phyloP scores from a whole-genome alignment of 2,329 filamentous ascomycete genomes.

The Fusarium sp. region DNA sequence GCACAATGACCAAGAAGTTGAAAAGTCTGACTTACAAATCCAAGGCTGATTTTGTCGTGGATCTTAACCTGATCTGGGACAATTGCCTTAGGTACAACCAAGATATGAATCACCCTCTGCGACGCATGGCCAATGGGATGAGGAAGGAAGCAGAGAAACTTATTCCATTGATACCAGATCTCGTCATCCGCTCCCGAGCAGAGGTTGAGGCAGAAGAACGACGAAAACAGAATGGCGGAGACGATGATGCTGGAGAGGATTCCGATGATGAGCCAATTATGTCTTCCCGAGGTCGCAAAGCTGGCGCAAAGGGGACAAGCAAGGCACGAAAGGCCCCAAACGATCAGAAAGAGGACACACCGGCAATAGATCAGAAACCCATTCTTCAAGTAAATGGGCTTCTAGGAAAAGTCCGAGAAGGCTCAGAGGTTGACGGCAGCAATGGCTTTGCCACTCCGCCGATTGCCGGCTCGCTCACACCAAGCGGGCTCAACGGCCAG shows the following conservation, averaged over 20 bases:
- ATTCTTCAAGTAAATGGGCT: slow-evolving; percentile 72
- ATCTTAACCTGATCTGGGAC: slow-evolving; percentile 94
- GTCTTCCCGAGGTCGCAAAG: slow-evolving; percentile 92
- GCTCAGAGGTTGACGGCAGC: slow-evolving; percentile 85
- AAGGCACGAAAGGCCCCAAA: slow-evolving; percentile 78
- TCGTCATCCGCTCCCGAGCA: slow-evolving; percentile 87
- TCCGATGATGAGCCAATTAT: slow-evolving; percentile 98
- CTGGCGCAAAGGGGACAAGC: slow-evolving; percentile 78
- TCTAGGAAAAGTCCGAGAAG: slow-evolving; percentile 69
- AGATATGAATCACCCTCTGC: slow-evolving; percentile 84
- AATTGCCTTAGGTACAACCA: slow-evolving; percentile 97
- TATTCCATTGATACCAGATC: slow-evolving; percentile 92
- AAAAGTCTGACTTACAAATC: slow-evolving; percentile 82
- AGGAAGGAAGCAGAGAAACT: slow-evolving; percentile 97
- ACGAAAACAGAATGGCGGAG: slow-evolving; percentile 84
- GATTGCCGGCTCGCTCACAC: slow-evolving; percentile 77
- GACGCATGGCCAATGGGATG: slow-evolving; percentile 96
- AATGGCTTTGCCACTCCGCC: slow-evolving; percentile 90
- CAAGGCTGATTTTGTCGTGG: slow-evolving; percentile 93
- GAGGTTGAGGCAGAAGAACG: slow-evolving; percentile 92
- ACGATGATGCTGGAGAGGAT: slow-evolving; percentile 85
- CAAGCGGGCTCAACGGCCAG: slow-evolving; percentile 73
- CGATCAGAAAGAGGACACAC: slow-evolving; percentile 81
- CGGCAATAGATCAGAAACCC: slow-evolving; percentile 79
- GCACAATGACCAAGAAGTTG: slow-evolving; percentile 97